phyloP scores from a whole-genome alignment of 768 basidiomycete species.

The Tulasnella sp. region DNA sequence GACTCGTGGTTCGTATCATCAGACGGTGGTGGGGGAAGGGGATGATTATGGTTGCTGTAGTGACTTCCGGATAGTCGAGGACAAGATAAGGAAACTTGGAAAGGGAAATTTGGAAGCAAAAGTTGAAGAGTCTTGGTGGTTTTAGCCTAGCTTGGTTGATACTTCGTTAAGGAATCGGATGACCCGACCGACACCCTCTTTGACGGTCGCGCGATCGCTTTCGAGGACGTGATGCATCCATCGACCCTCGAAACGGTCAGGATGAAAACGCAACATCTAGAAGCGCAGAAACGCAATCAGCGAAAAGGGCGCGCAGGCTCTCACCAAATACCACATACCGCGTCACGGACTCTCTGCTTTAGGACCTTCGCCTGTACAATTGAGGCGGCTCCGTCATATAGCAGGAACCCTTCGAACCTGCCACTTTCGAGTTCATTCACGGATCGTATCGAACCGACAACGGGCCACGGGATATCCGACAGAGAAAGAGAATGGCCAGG shows the following conservation, averaged over 20 bases:
- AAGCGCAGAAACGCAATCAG: not conserved
- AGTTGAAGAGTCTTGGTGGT: not conserved
- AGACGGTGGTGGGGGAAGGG: not conserved
- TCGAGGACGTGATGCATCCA: conserved; percentile 34
- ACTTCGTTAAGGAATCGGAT: conserved; percentile 35
- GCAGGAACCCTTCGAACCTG: conserved; percentile 29
- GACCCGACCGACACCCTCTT: conserved; percentile 35
- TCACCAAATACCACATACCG: conserved; percentile 4
- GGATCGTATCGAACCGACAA: conserved; percentile 26
- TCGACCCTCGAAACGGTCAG: conserved; percentile 37
- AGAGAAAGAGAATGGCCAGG: conserved; percentile 27
- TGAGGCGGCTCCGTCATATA: not conserved
- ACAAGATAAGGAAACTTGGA: not conserved
- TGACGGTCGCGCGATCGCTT: conserved; percentile 33
- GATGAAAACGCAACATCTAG: conserved; percentile 38
- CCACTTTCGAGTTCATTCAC: conserved; percentile 28
- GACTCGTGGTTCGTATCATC: not conserved
- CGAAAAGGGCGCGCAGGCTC: not conserved
- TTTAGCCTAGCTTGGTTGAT: conserved; percentile 17
- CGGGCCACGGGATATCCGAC: conserved; percentile 37
- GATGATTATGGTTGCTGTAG: not conserved
- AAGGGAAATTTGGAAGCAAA: not conserved
- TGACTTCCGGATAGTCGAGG: conserved; percentile 3
- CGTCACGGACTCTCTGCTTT: conserved; percentile 35
- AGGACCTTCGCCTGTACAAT: conserved; percentile 19